These are phyloP conservation scores for Colletotrichum sp. DNA, from an alignment of 2,329 filamentous ascomycete species.

Conservation along the genomic window DNA sequence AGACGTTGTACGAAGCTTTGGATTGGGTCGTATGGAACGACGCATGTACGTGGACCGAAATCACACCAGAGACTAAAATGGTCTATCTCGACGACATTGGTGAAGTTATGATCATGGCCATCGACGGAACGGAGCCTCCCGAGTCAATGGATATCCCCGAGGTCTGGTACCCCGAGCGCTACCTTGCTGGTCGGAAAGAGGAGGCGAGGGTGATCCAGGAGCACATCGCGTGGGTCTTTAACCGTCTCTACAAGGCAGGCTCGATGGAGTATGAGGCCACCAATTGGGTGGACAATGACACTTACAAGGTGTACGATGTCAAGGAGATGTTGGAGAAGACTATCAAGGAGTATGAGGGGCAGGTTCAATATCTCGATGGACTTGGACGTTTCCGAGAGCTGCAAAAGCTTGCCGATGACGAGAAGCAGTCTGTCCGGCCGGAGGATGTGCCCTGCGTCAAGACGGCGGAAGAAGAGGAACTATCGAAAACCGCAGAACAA, in stretches of 20 bases:
- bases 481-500: conserved; percentile 34
- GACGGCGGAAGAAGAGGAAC: conserved; percentile 34
- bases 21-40: conserved; percentile 55
- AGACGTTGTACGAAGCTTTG: conserved; percentile 52
- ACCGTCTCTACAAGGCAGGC: conserved; percentile 22
- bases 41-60: conserved; percentile 39
- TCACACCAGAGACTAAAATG: conserved; percentile 42
- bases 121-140: conserved; percentile 45
- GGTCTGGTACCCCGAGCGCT: conserved; percentile 60
- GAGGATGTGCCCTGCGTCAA: conserved; percentile 41
- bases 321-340: conserved; percentile 33
- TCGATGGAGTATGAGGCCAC: conserved; percentile 25
- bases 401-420: conserved; percentile 41
- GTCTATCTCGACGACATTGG: conserved; percentile 50
- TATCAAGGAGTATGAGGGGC: conserved; percentile 22
- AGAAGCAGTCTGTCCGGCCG: conserved; percentile 41
- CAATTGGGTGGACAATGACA: conserved; percentile 21
- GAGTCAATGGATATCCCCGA: conserved; percentile 55
- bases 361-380: conserved; percentile 38
- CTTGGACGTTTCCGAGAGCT: conserved; percentile 40
- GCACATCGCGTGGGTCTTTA: conserved; percentile 28
- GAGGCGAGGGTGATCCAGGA: conserved; percentile 51
- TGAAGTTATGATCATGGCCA: conserved; percentile 55
- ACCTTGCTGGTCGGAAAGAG: conserved; percentile 48
- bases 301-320: conserved; percentile 29